These are phyloP conservation scores for Puccinia horiana DNA, from an alignment of 1,284 basidiomycete species.

Conservation along the genomic window DNA sequence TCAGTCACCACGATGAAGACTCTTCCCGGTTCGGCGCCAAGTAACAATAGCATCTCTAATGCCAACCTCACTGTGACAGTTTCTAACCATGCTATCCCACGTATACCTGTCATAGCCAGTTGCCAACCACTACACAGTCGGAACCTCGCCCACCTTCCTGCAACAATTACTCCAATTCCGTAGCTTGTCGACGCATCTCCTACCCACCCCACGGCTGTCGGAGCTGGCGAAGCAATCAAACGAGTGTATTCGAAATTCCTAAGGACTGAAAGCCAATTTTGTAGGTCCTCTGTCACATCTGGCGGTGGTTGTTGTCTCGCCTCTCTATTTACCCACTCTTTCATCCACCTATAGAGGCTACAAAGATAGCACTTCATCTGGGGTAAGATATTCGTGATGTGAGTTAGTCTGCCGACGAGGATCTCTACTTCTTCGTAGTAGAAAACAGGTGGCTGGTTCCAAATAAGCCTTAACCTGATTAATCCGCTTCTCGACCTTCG, in stretches of 20 bases:
- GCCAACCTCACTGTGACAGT: not conserved
- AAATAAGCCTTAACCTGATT: not conserved
- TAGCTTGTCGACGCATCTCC: not conserved
- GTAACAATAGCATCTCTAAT: not conserved
- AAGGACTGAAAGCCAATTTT: not conserved
- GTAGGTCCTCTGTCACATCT: not conserved
- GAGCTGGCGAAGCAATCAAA: not conserved
- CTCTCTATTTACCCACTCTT: not conserved
- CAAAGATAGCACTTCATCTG: not conserved
- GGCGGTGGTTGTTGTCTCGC: not conserved
- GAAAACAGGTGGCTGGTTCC: not conserved
- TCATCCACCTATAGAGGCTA: not conserved
- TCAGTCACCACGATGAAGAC: not conserved
- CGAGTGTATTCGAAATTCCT: not conserved
- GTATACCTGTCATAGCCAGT: not conserved
- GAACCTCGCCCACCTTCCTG: not conserved
- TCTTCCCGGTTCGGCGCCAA: not conserved
- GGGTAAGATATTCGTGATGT: not conserved
- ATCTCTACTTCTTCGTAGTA: not conserved
- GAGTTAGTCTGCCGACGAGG: not conserved
- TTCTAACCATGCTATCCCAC: not conserved
- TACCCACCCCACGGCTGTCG: no score
- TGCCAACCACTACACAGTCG: not conserved
- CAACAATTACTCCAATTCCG: not conserved
- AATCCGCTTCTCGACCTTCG: not conserved